Evolutionary conservation across 2,329 filamentous ascomycete species (phyloP), one percentile per base, ranked within the genome.

Genomic region (Ascochyta viciae-villosae): DNA sequence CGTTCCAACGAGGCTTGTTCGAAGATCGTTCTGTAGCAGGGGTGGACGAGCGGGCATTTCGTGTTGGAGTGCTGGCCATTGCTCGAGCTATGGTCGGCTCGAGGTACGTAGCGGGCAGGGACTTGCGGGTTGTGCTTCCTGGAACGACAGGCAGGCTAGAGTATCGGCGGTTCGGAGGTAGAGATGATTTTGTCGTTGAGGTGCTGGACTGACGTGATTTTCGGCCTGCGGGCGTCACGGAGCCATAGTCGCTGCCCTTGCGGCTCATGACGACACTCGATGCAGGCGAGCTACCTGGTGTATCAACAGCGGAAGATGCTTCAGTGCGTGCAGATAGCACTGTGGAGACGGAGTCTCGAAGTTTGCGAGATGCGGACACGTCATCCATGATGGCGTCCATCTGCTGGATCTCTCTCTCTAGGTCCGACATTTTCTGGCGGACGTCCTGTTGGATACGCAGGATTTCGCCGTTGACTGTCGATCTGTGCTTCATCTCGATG

Each of bases 401-500:
- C 5, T 93, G 89, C 55, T 81, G 84, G 79, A 95, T 94, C 60
- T 90, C 86, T 13, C 84, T 82, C 70, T 92, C 91, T 47, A 97
- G 79, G 4, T 85, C 84, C 62, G 89, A 85, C 86, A 93, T 96
- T 66, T 89, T 88, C n/a, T 86, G 82, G 68, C 92, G 88, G 80
- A 97, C 89, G 67, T 98, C 93, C 6, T 87, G 85, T 68, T 96
- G 89, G 29, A 98, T 81, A 40, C 92, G 87, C 26, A 98, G 77
- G 60, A 98, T 95, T 76, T 98, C 95, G 40, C 95, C 95, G 71
- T 99, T 98, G 51, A 98, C 92, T 0, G 95, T 98, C 45, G 97
- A 81, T n/a, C 95, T 87, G 70, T 98, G 92, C 72, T 91, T 90
- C 68, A 98, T 89, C n/a, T 95, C 95, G 72, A 92, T 94, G 66